These are phyloP conservation scores for Aspergillus carbonarius DNA, from an alignment of 2,329 filamentous ascomycete species.

Conservation along the genomic window DNA sequence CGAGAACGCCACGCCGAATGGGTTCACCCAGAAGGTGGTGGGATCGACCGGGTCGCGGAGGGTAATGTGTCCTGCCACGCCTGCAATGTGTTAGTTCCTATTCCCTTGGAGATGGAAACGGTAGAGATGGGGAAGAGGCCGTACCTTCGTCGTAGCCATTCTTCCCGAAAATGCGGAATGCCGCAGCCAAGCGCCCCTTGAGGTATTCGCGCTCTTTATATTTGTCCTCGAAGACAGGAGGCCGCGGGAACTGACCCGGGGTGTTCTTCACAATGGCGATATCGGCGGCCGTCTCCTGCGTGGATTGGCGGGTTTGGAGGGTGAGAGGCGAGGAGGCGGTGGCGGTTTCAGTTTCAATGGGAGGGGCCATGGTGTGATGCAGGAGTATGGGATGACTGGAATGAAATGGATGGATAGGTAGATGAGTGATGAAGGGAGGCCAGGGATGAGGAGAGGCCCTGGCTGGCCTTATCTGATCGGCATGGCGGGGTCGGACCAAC, in stretches of 20 bases:
- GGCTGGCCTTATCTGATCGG: too few relatives aligned
- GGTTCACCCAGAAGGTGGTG: constrained; percentile 65
- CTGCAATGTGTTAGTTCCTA: constrained; percentile 25
- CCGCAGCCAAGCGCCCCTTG: constrained; percentile 55
- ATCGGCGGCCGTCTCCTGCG: constrained; percentile 24
- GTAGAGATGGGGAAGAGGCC: neutral
- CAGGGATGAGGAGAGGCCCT: too few relatives aligned
- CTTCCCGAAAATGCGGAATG: constrained; percentile 60
- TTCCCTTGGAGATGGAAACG: neutral
- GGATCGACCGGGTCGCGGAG: constrained; percentile 61
- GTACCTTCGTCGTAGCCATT: constrained; percentile 54
- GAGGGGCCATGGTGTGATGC: constrained; percentile 13
- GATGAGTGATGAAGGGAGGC: neutral
- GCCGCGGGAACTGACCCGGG: constrained; percentile 25
- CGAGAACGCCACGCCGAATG: constrained; percentile 63
- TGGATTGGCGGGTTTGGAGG: constrained; percentile 21
- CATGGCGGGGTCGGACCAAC: too few relatives aligned
- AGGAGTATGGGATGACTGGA: neutral
- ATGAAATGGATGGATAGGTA: neutral
- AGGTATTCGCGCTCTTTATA: constrained; percentile 53
- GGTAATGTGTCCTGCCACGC: constrained; percentile 65
- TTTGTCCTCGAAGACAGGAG: constrained; percentile 43
- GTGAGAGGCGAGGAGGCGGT: constrained; percentile 15
- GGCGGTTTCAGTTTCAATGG: constrained; percentile 16
- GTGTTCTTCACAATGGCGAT: constrained; percentile 33